These are phyloP conservation scores for Eucalyptus tenuipes DNA, from an alignment of 345 rosid species.

Conservation along the genomic window DNA sequence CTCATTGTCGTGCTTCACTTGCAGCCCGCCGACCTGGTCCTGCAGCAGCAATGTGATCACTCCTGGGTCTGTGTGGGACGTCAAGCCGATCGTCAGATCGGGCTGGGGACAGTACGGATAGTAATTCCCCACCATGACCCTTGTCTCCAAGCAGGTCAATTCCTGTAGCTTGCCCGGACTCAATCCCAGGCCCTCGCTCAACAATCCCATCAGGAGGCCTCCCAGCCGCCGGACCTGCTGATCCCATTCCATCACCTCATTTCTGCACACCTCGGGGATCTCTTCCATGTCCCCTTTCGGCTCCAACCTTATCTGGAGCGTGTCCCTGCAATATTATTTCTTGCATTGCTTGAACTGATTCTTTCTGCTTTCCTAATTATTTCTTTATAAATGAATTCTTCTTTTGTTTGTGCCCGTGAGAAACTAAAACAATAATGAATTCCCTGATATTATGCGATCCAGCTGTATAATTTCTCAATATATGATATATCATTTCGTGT, in stretches of 20 bases:
- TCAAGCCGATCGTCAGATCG: constrained; percentile 26
- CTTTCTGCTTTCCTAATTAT: background rate
- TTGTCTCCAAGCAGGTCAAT: constrained; percentile 14
- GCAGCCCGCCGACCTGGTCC: constrained; percentile 31
- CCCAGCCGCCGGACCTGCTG: constrained; percentile 6
- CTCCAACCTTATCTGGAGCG: constrained; percentile 17
- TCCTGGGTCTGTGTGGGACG: constrained; percentile 34
- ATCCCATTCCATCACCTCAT: constrained; percentile 29
- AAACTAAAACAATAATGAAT: no score
- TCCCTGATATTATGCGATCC: background rate
- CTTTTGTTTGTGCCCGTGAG: background rate
- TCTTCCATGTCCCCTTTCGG: constrained; percentile 4
- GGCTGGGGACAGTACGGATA: constrained; percentile 50
- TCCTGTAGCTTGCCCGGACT: constrained; percentile 13
- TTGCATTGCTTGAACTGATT: background rate
- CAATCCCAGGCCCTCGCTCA: constrained; percentile 39
- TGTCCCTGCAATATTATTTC: background rate
- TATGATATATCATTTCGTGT: background rate
- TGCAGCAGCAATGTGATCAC: constrained; percentile 26
- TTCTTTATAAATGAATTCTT: background rate
- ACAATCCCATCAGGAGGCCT: constrained; percentile 18
- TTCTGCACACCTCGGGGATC: constrained; percentile 31
- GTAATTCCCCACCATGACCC: constrained; percentile 28
- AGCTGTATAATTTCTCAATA: background rate
- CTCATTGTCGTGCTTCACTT: constrained; percentile 23